These are phyloP conservation scores for Phaeodactylum tricornutum DNA, from an alignment of 108 stramenopile species.

Conservation along the genomic window DNA sequence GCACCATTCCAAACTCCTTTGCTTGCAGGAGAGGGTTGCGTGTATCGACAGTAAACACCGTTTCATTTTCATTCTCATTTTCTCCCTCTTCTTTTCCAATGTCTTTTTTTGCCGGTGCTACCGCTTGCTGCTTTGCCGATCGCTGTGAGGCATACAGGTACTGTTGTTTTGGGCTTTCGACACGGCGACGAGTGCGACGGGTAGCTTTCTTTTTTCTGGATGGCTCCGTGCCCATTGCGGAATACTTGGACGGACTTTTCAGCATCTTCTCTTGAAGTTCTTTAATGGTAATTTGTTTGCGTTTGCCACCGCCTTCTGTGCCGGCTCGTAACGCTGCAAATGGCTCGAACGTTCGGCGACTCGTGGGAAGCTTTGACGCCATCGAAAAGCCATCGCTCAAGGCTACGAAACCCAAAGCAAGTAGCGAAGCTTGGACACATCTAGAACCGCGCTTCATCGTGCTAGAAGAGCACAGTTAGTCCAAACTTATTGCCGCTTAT, in stretches of 20 bases:
- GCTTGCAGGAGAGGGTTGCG: conserved; percentile 17
- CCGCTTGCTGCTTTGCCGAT: conserved; percentile 4
- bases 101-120: conserved; percentile 1
- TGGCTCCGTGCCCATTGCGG: neutral
- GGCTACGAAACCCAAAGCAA: no score
- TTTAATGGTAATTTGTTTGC: conserved; percentile 16
- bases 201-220: conserved; percentile 18
- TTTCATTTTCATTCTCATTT: conserved; percentile 1
- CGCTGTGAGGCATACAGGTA: conserved; percentile 61
- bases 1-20: conserved; percentile 26
- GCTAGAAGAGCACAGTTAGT: no score
- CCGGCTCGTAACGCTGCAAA: no score
- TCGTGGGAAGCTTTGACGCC: no score
- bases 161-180: conserved; percentile 53
- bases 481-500: no score
- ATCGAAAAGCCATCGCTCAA: no score
- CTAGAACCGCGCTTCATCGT: no score
- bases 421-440: no score
- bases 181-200: conserved; percentile 35
- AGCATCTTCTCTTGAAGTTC: conserved; percentile 18
- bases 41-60: conserved; percentile 6
- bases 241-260: conserved; percentile 11
- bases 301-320: no score
- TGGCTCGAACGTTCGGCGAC: no score
- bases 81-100: conserved; percentile 2